Conservation (phyloP, 306 rosid species). For the Alnus glutinosa region DNA sequence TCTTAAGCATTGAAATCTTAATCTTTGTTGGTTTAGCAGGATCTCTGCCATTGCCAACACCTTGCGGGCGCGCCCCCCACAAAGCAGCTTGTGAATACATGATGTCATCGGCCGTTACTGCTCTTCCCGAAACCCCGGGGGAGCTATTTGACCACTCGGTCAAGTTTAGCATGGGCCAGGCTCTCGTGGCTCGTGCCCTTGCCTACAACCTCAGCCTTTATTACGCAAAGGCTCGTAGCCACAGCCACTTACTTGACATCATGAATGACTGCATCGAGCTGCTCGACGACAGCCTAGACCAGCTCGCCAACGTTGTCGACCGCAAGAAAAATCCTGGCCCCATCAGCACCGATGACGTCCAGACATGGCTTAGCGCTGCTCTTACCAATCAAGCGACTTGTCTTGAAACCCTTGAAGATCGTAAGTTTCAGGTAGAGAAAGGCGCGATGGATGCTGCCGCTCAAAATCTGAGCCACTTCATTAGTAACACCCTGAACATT, state of each 20-base stretch:
- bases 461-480: constrained; percentile 14
- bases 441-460: constrained; percentile 11
- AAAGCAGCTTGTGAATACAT: constrained; percentile 27
- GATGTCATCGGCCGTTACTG: constrained; percentile 3
- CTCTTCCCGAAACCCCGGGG: constrained; percentile 4
- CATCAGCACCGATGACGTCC: constrained; percentile 18
- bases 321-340: background rate
- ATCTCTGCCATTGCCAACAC: no score
- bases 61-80: constrained; percentile 27
- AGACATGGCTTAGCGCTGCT: constrained; percentile 46
- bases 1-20: background rate
- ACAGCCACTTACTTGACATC: background rate
- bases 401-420: constrained; percentile 27
- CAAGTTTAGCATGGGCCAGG: constrained; percentile 18
- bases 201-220: constrained; percentile 23
- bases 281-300: constrained; percentile 33
- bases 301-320: constrained; percentile 25
- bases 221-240: background rate
- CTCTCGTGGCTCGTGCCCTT: constrained; percentile 26
- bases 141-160: constrained; percentile 24
- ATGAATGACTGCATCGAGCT: constrained; percentile 37
- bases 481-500: constrained; percentile 26
- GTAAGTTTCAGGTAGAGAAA: background rate
- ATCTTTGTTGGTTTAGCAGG: background rate
- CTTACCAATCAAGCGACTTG: constrained; percentile 41